Evolutionary conservation across 2,329 filamentous ascomycete species (phyloP).

Genomic region (Penicillium capsulatum): DNA sequence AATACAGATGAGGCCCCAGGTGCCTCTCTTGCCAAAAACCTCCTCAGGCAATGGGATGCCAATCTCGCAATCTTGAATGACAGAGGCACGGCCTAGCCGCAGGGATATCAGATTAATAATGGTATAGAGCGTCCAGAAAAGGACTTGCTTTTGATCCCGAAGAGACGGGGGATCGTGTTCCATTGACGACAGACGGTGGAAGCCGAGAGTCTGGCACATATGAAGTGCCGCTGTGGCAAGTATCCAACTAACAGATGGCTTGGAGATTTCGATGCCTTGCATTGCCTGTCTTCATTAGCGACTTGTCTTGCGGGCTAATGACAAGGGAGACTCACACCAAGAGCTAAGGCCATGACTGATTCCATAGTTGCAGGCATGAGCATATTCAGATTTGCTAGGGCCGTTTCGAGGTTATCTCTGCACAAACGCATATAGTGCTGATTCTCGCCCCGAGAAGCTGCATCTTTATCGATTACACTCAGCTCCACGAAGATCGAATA

Average conservation of each 20-base stretch:
- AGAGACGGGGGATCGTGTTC: conserved; percentile 18
- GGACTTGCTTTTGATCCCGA: conserved; percentile 33
- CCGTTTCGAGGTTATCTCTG: conserved; percentile 44
- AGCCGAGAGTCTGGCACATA: conserved; percentile 60
- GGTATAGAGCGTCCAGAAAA: conserved; percentile 60
- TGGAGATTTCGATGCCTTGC: conserved; percentile 60
- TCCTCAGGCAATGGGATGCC: conserved; percentile 39
- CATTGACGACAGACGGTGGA: conserved; percentile 44
- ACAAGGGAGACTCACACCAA: conserved; percentile 49
- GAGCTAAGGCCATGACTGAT: conserved; percentile 57
- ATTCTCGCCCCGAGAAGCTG: conserved; percentile 24
- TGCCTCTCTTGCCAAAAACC: conserved; percentile 12
- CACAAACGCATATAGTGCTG: conserved; percentile 34
- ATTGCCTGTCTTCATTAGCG: conserved; percentile 44
- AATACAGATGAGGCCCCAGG: conserved; percentile 48
- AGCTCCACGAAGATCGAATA: conserved; percentile 38
- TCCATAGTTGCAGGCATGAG: conserved; percentile 54
- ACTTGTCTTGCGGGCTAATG: not conserved
- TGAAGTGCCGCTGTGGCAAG: conserved; percentile 56
- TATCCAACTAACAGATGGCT: conserved; percentile 62
- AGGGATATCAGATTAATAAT: conserved; percentile 58
- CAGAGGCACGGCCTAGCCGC: conserved; percentile 55
- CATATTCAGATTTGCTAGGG: conserved; percentile 49
- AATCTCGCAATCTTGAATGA: conserved; percentile 59
- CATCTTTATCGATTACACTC: conserved; percentile 19